Base-by-base conservation (phyloP, 176 grass and related monocot genomes). In the Oryza brachyantha region DNA sequence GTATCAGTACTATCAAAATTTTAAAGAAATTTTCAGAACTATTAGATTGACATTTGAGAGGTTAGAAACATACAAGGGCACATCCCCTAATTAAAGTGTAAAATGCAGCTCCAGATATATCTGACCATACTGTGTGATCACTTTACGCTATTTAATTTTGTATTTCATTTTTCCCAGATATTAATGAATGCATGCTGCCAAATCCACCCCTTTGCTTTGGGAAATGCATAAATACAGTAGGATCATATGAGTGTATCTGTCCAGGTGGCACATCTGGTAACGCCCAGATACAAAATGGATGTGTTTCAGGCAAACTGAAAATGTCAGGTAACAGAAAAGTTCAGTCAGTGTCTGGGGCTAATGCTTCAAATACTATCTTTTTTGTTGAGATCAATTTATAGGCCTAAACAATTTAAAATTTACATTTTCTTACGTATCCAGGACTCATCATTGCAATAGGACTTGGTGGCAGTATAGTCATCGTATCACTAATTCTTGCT, bases 401-500 rank as follows among this genome's bases (percentile, higher is more conserved):
- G 1, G 3, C 13, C 0, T 61, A 61, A 61, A 29, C 29, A 10
- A 29, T 61, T 61, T 13, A 14, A 10, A 61, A 31, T 52, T 48
- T n/a, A 10, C 28, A 68, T 31, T 62, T 60, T 74, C 5, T 19
- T 62, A 39, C 3, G 22, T 61, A 5, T 40, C 54, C 35, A 75
- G 73, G 73, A 75, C 24, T 75, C 27, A 6, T 10, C 5, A 43
- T 3, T 76, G 58, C 26, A 29, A 19, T 76, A 29, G 58, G 58
- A 63, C 29, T 76, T 6, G 1, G 26, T 59, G 29, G 74, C 10
- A 3, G 26, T 76, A 59, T 63, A 37, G 67, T 40, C 27, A n/a
- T 81, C 58, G 26, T 82, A 41, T n/a, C 46, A 73, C 70, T 84
- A 42, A 77, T 69, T 13, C 52, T 85, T 34, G 54, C 38, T 42